Evolutionary conservation across 495 filamentous ascomycete species (phyloP), one percentile per base, ranked within the genome.

Genomic region (Penicillium roqueforti): DNA sequence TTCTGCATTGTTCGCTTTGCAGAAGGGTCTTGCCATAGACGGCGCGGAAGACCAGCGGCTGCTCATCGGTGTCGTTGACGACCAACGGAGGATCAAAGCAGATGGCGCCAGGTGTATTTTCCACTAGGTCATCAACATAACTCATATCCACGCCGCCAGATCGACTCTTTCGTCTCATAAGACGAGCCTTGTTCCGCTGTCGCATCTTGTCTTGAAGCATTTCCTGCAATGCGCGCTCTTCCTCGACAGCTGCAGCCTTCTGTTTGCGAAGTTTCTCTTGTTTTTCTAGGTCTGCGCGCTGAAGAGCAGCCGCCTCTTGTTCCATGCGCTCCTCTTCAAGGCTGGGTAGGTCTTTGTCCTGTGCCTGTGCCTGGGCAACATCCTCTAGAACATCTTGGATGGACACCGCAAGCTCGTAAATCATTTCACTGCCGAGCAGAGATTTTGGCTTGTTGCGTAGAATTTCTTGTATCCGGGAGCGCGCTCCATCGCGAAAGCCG

Each of bases 371-470:
- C 58, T 86, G 78, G 8, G 89, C 87, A 18, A 88, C 89, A 70
- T 95, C 89, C 65, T 97, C 91, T 18, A 98, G 74, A 16, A 92
- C 83, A 56, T 97, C 93, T 54, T 89, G 85, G 40, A 97, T 84
- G 5, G 85, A 83, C 44, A 87, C 81, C 8, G 89, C 88, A 34
- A 98, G 79, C 52, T 91, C 88, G 67, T 88, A 86, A 11, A 98
- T 89, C 92, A 98, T 97, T 45, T 90, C 87, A 55, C 87, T 82
- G 3, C 87, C 88, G 16, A 91, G 74, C 9, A 92, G 76, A 25
- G 83, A 74, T 57, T 83, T 89, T 3, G 89, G 87, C 61, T 85
- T 87, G 4, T 75, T 80, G 49, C 80, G 83, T 48, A 91, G 66
- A 43, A 89, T 82, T 42, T 85, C 82, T 56, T 86, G 78, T 22